phyloP scores from a whole-genome alignment of 352 stramenopile genomes.

The Globisporangium canariense region DNA sequence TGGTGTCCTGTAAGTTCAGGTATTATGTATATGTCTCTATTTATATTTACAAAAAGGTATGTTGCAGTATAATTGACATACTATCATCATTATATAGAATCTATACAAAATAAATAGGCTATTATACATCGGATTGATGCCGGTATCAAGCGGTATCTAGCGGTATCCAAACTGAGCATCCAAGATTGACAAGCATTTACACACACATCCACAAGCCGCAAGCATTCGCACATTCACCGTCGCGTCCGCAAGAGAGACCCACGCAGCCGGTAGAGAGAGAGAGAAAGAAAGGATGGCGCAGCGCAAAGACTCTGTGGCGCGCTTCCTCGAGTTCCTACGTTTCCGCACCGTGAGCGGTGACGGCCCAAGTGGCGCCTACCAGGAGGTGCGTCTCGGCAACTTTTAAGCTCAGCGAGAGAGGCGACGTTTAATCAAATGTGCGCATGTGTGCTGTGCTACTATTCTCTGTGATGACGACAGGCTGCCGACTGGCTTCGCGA shows the following conservation, averaged over 20 bases:
- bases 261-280: neutral
- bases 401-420: neutral
- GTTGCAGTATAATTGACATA: neutral
- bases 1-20: neutral
- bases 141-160: neutral
- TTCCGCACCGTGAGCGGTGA: constrained; percentile 77
- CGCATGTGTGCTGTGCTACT: neutral
- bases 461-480: constrained; percentile 25
- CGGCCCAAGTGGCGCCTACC: constrained; percentile 60
- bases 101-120: neutral
- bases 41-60: neutral
- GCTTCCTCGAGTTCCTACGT: constrained; percentile 75
- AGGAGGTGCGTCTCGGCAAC: neutral
- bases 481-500: constrained; percentile 47
- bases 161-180: neutral
- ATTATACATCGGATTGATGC: neutral
- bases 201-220: neutral
- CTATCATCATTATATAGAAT: neutral
- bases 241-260: neutral
- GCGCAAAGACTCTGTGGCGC: constrained; percentile 34
- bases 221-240: neutral
- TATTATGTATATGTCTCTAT: no score
- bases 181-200: constrained; percentile 5
- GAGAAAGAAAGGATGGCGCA: constrained; percentile 12
- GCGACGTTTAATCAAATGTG: neutral